Evolutionary conservation across 2,329 filamentous ascomycete species (phyloP), one percentile per base, ranked within the genome.

Genomic region (Aspergillus pseudoterreus): DNA sequence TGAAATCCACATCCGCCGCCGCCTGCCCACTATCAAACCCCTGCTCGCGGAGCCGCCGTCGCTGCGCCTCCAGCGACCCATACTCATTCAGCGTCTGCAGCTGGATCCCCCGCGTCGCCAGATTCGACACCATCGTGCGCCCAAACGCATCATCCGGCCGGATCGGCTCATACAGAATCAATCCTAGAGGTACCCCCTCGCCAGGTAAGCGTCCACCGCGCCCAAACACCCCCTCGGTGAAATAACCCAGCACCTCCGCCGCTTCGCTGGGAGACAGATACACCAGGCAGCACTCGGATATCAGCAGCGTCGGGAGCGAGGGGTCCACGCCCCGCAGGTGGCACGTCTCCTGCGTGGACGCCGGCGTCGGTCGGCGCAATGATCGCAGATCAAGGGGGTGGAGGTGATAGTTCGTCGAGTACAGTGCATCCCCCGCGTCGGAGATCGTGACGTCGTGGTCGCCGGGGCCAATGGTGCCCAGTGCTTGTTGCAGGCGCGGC

Each of bases 211-310:
- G 6, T 42, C 17, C 17, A n/a, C 10, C 15, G 8, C 14, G 19
- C 39, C 39, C 39, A 35, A 77, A 74, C 9, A 78, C 59, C 35
- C 83, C 80, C 17, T 69, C 73, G 2, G 79, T 77, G 62, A 92
- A 90, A 68, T 83, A 85, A 14, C 75, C 69, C 19, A 95, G 70
- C 4, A 92, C 83, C 1, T 74, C 71, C 35, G 79, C 76, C 0
- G 91, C 86, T 47, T 85, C 80, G 0, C 78, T 63, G 0, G 85
- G 79, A 8, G 85, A 79, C 1, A 99, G 81, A 65, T 99, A 99
- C 68, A 94, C 90, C 30, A 99, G 80, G 67, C 94, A 99, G 78
- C 94, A 97, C 71, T 99, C 94, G 0, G 92, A 97, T 6, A 99
- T 79, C 21, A 99, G 72, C 8, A 99, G 74, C 0, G 94, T 99